These are phyloP conservation scores for Apophysomyces ossiformis DNA, from an alignment of 371 early-diverging fungal genomes.

Conservation along the genomic window DNA sequence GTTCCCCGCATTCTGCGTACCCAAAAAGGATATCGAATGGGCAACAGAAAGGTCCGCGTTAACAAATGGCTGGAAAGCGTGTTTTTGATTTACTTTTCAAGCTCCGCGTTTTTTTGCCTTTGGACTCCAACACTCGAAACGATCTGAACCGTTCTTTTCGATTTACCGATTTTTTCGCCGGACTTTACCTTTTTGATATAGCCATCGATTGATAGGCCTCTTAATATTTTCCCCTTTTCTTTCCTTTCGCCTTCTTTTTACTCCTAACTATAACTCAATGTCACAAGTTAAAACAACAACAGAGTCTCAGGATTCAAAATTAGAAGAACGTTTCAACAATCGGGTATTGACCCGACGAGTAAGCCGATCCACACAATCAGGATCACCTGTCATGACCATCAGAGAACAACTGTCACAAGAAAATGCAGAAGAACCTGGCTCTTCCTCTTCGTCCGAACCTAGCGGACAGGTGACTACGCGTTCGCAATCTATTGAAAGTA, in stretches of 20 bases:
- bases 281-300: constrained; percentile 9
- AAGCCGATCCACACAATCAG: constrained; percentile 23
- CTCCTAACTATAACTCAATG: not conserved
- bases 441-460: constrained; percentile 7
- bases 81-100: constrained; percentile 8
- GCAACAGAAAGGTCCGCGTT: not conserved
- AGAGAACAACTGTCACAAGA: constrained; percentile 10
- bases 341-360: constrained; percentile 26
- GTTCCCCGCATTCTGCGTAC: not conserved
- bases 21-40: not conserved
- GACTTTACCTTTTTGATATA: not conserved
- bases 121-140: constrained; percentile 3
- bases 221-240: not conserved
- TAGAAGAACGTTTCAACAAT: constrained; percentile 10
- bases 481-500: constrained; percentile 20
- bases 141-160: constrained; percentile 8
- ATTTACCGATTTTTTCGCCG: constrained; percentile 12
- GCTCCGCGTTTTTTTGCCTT: constrained; percentile 6
- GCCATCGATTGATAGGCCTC: not conserved
- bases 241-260: not conserved
- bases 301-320: constrained; percentile 1
- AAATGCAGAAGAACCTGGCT: not conserved
- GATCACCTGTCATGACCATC: constrained; percentile 10
- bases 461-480: constrained; percentile 21
- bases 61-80: constrained; percentile 1